phyloP scores from a whole-genome alignment of 768 basidiomycete species.

The Hortiboletus flavorubellus region DNA sequence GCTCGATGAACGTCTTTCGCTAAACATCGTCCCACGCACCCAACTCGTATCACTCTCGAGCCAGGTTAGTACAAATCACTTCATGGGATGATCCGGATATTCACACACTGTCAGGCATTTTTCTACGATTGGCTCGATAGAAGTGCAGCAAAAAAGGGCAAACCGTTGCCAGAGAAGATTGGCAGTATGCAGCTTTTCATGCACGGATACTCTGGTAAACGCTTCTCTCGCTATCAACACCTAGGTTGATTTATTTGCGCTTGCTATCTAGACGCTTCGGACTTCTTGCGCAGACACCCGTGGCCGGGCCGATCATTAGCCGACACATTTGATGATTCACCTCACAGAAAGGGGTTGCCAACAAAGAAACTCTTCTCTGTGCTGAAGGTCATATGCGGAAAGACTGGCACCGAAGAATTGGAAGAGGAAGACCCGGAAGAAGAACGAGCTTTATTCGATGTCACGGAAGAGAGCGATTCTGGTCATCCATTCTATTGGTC shows the following conservation, averaged over 20 bases:
- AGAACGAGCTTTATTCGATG: slow-evolving; percentile 65
- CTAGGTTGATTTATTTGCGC: not conserved
- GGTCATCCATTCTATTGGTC: slow-evolving; percentile 81
- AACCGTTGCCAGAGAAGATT: slow-evolving; percentile 80
- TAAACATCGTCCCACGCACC: slow-evolving; percentile 84
- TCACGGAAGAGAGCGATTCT: slow-evolving; percentile 52
- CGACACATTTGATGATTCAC: slow-evolving; percentile 84
- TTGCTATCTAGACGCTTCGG: slow-evolving; percentile 66
- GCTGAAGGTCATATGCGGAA: slow-evolving; percentile 80
- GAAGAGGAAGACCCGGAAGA: slow-evolving; percentile 76
- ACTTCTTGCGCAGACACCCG: slow-evolving; percentile 81
- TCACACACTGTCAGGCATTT: slow-evolving; percentile 55
- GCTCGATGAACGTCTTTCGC: slow-evolving; percentile 66
- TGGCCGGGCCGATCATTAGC: slow-evolving; percentile 84
- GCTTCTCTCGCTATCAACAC: not conserved
- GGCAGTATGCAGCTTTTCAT: slow-evolving; percentile 90
- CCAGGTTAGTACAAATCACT: slow-evolving; percentile 37
- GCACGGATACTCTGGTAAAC: slow-evolving; percentile 71
- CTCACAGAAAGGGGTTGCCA: slow-evolving; percentile 66
- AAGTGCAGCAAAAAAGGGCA: slow-evolving; percentile 77
- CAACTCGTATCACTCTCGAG: slow-evolving; percentile 81
- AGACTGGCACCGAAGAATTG: slow-evolving; percentile 72
- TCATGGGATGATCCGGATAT: not conserved
- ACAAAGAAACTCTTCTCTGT: slow-evolving; percentile 67
- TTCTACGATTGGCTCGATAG: slow-evolving; percentile 93